These are phyloP conservation scores for Backusella westeae DNA, from an alignment of 192 early-diverging fungal genomes.

Conservation along the genomic window DNA sequence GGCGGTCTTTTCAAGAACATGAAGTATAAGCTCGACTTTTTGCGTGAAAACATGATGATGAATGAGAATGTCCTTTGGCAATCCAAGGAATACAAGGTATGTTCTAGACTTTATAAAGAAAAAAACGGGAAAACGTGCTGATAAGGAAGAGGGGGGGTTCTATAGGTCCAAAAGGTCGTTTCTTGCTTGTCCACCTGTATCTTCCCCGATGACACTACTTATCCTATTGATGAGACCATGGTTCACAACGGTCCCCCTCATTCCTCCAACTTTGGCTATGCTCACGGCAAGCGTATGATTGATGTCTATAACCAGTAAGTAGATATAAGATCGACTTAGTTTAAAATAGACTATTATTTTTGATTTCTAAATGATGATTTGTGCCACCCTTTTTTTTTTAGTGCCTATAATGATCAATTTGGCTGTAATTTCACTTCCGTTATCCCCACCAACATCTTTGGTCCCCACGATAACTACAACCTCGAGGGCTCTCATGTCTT, in stretches of 20 bases:
- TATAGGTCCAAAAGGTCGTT: conserved; percentile 76
- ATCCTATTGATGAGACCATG: conserved; percentile 87
- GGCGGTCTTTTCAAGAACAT: conserved; percentile 84
- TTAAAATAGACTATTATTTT: conserved; percentile 14
- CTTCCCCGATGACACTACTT: conserved; percentile 81
- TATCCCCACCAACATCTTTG: conserved; percentile 83
- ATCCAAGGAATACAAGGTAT: conserved; percentile 58
- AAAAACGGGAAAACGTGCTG: not conserved
- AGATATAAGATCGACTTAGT: not conserved
- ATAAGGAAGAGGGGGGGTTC: not conserved
- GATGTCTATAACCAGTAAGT: conserved; percentile 77
- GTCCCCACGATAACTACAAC: conserved; percentile 77
- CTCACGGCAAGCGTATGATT: conserved; percentile 80
- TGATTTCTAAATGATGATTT: not conserved
- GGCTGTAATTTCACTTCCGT: conserved; percentile 78
- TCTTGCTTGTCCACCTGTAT: conserved; percentile 86
- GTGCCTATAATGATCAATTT: conserved; percentile 76
- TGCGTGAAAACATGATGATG: conserved; percentile 73
- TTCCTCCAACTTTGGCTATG: conserved; percentile 80
- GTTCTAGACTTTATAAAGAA: not conserved
- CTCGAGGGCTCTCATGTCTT: conserved; percentile 80
- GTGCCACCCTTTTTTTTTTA: conserved; percentile 27
- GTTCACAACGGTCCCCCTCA: conserved; percentile 81
- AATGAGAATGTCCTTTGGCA: conserved; percentile 74
- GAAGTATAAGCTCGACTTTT: conserved; percentile 76